phyloP scores from a whole-genome alignment of 352 stramenopile genomes.

The Phytophthora cryptogea region DNA sequence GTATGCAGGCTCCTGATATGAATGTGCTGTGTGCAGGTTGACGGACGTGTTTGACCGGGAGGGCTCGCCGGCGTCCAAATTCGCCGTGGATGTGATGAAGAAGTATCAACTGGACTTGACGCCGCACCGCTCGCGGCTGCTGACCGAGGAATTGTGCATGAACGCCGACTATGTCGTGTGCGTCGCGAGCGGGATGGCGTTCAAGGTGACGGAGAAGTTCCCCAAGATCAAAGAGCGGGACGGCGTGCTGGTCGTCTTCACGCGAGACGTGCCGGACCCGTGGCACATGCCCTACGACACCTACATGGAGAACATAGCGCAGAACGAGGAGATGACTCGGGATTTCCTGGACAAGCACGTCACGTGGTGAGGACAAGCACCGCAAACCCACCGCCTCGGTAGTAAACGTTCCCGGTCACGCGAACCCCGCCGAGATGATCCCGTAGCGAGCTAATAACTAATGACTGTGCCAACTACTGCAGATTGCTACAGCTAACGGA shows the following conservation, averaged over 20 bases:
- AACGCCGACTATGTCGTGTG: conserved; percentile 77
- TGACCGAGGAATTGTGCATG: conserved; percentile 69
- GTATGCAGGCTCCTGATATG: no score
- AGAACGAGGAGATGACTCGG: conserved; percentile 74
- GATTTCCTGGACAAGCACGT: conserved; percentile 76
- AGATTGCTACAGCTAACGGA: not conserved
- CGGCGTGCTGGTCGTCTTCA: conserved; percentile 59
- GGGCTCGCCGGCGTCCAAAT: conserved; percentile 64
- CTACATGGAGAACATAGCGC: conserved; percentile 81
- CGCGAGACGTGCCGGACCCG: conserved; percentile 71
- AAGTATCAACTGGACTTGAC: conserved; percentile 81
- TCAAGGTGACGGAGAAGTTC: conserved; percentile 72
- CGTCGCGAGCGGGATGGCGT: conserved; percentile 61
- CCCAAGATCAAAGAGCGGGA: conserved; percentile 59
- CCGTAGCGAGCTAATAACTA: not conserved
- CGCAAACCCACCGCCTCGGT: not conserved
- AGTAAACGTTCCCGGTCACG: not conserved
- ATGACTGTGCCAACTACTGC: not conserved
- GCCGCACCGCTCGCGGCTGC: conserved; percentile 61
- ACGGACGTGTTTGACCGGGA: conserved; percentile 75
- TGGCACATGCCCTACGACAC: conserved; percentile 87
- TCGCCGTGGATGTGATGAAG: conserved; percentile 68
- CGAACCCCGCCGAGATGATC: not conserved
- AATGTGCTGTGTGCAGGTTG: conserved; percentile 37
- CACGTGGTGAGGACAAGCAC: conserved; percentile 35